Evolutionary conservation across 139 green algal genomes (phyloP), one percentile per base, ranked within the genome.

Genomic region (Chlamydomonas urium): DNA sequence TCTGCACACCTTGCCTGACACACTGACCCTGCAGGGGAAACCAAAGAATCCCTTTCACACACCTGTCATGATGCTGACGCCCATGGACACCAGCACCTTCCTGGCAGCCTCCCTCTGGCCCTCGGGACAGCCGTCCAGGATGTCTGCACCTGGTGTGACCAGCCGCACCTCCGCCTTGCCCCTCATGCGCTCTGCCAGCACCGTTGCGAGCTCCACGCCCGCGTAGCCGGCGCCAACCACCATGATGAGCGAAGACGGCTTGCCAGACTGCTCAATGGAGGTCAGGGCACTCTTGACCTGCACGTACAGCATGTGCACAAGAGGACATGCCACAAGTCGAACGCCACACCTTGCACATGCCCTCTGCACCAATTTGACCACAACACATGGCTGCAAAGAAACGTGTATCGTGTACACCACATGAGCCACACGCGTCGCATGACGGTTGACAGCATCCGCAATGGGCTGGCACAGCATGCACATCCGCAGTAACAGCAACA

Each of bases 201-300:
- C 84, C 0, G 83, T 79, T 2, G 93, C 90, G 37, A 98, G 79
- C 86, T 99, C 94, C 48, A 98, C 91, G 2, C 93, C 92, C 24
- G 89, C 82, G 73, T 96, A 96, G 2, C 94, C 94, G 2, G 79
- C 93, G 26, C 94, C 94, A 35, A 97, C 90, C 24, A 98, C 86
- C 47, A 88, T 79, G 17, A 93, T 80, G 10, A 42, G 73, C 10
- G 31, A 6, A 4, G 23, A 38, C 33, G 60, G 24, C 47, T 65
- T 33, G 42, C 24, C 21, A 78, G 38, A 57, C 23, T 75, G 32
- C 59, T 85, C 74, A 61, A 91, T 76, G 38, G 63, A 48, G n/a
- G 81, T 65, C 38, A 91, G 65, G 1, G 66, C 69, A 57, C 42
- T 66, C 33, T 57, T 73, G 19, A 74, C 66, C 69, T 74, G 69